phyloP scores from a whole-genome alignment of 805 yeast genomes.

The Scheffersomyces lignosus region DNA sequence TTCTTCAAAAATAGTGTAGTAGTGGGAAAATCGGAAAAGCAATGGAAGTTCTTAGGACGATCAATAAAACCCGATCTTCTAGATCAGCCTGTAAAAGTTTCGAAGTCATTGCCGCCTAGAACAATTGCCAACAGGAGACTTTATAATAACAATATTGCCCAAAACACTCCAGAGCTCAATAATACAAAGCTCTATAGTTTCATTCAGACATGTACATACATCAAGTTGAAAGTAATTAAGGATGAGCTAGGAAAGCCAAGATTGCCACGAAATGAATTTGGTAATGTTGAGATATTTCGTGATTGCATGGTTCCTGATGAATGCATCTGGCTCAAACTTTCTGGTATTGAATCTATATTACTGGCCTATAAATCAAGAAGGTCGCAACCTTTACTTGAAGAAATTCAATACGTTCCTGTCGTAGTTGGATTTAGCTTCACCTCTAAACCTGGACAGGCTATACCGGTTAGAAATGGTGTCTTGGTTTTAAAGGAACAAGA shows the following conservation, averaged over 20 bases:
- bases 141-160: slow-evolving; percentile 15
- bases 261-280: slow-evolving; percentile 30
- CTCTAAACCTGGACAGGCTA: slow-evolving; percentile 20
- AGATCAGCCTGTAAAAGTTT: slow-evolving; percentile 17
- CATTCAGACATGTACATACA: slow-evolving; percentile 29
- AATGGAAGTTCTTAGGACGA: slow-evolving; percentile 36
- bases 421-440: slow-evolving; percentile 29
- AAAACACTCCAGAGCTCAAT: slow-evolving; percentile 18
- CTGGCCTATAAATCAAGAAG: slow-evolving; percentile 8
- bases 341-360: slow-evolving; percentile 20
- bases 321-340: slow-evolving; percentile 27
- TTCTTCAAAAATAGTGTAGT: slow-evolving; percentile 20
- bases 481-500: slow-evolving; percentile 19
- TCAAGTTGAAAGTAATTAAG: slow-evolving; percentile 8
- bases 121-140: slow-evolving; percentile 21
- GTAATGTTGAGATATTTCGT: slow-evolving; percentile 31
- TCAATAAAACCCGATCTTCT: slow-evolving; percentile 21
- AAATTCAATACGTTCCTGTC: slow-evolving; percentile 28
- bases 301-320: slow-evolving; percentile 29
- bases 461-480: slow-evolving; percentile 30
- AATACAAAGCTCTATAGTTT: slow-evolving; percentile 23
- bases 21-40: slow-evolving; percentile 31
- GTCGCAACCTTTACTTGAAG: slow-evolving; percentile 2
- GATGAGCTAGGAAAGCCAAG: slow-evolving; percentile 3
- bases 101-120: slow-evolving; percentile 18